A percentile compares a stretch with the other conserved stretches of the same genome.
phyloP scores from a whole-genome alignment of 1,139 yeast genomes.

The Scheffersomyces titani region DNA sequence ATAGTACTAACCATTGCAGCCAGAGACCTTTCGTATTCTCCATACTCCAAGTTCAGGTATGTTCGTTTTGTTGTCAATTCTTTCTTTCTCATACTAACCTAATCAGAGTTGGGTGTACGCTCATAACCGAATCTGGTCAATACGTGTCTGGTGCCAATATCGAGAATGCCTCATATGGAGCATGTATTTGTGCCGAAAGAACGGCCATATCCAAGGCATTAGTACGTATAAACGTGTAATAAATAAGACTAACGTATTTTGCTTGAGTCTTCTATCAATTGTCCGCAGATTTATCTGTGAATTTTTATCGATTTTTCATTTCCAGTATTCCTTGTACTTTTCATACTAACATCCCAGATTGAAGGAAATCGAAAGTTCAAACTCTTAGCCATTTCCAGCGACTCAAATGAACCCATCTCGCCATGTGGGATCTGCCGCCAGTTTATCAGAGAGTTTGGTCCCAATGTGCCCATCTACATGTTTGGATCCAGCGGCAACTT shows the following conservation, averaged over 20 bases:
- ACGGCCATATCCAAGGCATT: constrained; percentile 73
- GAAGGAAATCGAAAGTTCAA: constrained; percentile 48
- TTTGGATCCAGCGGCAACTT: constrained; percentile 52
- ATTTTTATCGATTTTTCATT: background rate
- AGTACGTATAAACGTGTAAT: constrained; percentile 23
- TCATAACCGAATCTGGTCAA: constrained; percentile 54
- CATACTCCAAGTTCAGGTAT: constrained; percentile 76
- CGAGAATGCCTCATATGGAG: constrained; percentile 92
- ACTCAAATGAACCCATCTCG: constrained; percentile 58
- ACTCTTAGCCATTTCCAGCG: constrained; percentile 75
- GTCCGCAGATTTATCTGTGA: background rate
- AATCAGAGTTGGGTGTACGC: constrained; percentile 74
- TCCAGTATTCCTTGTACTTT: background rate
- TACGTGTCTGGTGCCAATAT: constrained; percentile 77
- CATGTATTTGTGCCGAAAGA: constrained; percentile 88
- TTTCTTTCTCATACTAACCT: constrained; percentile 18
- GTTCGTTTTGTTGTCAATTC: constrained; percentile 15
- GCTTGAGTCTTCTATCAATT: background rate
- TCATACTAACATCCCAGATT: constrained; percentile 23
- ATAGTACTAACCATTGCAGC: constrained; percentile 29
- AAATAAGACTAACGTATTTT: background rate
- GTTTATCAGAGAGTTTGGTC: constrained; percentile 73
- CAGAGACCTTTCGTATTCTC: constrained; percentile 62
- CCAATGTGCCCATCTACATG: constrained; percentile 59
- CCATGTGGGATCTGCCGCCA: constrained; percentile 98